Evolutionary conservation across 202 grass and related monocot species (phyloP).

Genomic region (Tripidium arundinaceum): DNA sequence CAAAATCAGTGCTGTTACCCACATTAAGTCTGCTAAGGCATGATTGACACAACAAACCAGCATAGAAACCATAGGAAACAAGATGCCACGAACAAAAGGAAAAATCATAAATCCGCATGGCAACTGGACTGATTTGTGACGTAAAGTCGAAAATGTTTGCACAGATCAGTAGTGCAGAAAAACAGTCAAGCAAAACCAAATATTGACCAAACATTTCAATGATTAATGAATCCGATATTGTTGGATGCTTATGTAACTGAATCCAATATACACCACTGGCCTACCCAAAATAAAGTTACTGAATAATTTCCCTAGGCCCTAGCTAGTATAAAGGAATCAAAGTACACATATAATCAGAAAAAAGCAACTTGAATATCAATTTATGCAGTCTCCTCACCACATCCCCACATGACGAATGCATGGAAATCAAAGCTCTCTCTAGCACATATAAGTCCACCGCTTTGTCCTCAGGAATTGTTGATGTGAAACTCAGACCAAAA

Average conservation of each 20-base stretch:
- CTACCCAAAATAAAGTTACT: too few relatives aligned
- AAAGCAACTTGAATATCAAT: neutral
- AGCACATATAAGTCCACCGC: too few relatives aligned
- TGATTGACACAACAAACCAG: neutral
- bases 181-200: neutral
- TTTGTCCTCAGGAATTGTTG: too few relatives aligned
- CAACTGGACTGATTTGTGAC: too few relatives aligned
- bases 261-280: too few relatives aligned
- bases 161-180: slow-evolving; percentile 1
- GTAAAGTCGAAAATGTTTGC: neutral
- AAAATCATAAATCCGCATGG: neutral
- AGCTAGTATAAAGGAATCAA: too few relatives aligned
- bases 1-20: too few relatives aligned
- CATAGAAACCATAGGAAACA: neutral
- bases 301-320: too few relatives aligned
- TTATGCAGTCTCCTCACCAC: slow-evolving; percentile 53
- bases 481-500: too few relatives aligned
- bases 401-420: slow-evolving; percentile 78
- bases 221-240: neutral
- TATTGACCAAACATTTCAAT: neutral
- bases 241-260: neutral
- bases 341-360: too few relatives aligned
- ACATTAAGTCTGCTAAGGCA: neutral
- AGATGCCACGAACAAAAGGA: neutral
- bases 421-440: too few relatives aligned